Evolutionary conservation across 1,284 basidiomycete species (phyloP), one percentile per base, ranked within the genome.

Genomic region (Sporisorium iseilematis-ciliati): DNA sequence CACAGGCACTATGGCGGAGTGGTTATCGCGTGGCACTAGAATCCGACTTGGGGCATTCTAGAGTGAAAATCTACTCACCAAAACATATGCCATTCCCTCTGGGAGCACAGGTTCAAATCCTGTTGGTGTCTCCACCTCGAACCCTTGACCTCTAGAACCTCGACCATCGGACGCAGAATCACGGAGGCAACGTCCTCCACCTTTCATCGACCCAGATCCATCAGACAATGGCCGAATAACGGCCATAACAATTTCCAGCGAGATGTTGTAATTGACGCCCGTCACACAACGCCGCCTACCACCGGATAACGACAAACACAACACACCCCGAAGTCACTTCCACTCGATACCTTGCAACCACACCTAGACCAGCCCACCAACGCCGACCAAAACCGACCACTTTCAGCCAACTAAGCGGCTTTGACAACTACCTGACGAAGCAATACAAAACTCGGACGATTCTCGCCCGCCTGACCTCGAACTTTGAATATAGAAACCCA

Each of bases 11-110:
- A 49, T 67, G 65, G 65, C 65, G 65, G 65, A 67, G 65, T 67
- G 65, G 58, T 67, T 67, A 67, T 67, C 65, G 65, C 65, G 58
- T 61, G 65, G 65, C 65, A 67, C 58, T 61, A 67, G 65, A 67
- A 61, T 51, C 55, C 4, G n/a, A n/a, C n/a, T 5, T 29, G 21
- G 26, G 21, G 26, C 23, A 46, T 57, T 60, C 57, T 61, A 56
- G 54, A 60, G 57, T 49, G 8, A n/a, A 29, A 48, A 53, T 53
- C 53, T 61, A 42, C 57, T 67, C 58, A 49, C 51, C 53, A 66
- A 29, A 5, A 48, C 21, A 41, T 14, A 66, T 66, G 65, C 65
- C 57, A 60, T 66, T 66, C 53, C 65, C 65, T 66, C 65, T 66
- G 65, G 65, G 65, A 61, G 65, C 65, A 61, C 42, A 61, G 58